Conservation (phyloP, 805 yeast species). For the Yamadazyma endophytica region DNA sequence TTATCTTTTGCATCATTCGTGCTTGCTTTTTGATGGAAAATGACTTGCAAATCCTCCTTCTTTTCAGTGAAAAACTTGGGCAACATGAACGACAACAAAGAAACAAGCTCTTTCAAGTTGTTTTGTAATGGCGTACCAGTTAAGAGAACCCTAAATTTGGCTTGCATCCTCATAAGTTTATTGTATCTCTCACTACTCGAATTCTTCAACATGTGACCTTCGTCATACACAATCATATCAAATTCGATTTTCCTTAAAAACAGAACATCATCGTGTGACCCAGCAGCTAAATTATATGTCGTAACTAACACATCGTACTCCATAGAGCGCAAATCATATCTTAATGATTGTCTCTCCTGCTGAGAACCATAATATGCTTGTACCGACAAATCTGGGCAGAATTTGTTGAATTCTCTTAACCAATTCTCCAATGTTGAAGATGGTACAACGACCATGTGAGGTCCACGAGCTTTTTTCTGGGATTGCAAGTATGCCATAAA, state of each 20-base stretch:
- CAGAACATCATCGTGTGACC: conserved; percentile 73
- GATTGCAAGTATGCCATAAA: conserved; percentile 84
- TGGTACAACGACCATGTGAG: conserved; percentile 93
- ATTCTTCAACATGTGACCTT: conserved; percentile 95
- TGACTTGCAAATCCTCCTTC: conserved; percentile 72
- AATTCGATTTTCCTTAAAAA: conserved; percentile 73
- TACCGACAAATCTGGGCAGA: conserved; percentile 75
- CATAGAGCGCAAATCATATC: conserved; percentile 58
- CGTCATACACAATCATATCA: conserved; percentile 91
- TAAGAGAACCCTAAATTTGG: conserved; percentile 76
- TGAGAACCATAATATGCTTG: conserved; percentile 94
- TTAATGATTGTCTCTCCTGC: conserved; percentile 76
- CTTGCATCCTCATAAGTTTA: conserved; percentile 79
- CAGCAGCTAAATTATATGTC: conserved; percentile 88
- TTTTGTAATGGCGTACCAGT: conserved; percentile 98
- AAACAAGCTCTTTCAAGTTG: conserved; percentile 83
- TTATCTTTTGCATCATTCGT: conserved; percentile 47
- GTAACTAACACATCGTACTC: conserved; percentile 88
- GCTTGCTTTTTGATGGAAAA: conserved; percentile 84
- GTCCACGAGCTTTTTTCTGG: conserved; percentile 52
- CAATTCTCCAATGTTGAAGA: conserved; percentile 96
- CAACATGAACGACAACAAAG: conserved; percentile 84
- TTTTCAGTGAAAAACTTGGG: conserved; percentile 79
- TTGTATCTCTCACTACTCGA: conserved; percentile 81
- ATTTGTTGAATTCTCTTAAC: conserved; percentile 89